A percentile compares a stretch with the other conserved stretches of the same genome.
These are phyloP conservation scores for Populus hybrid DNA, from an alignment of 441 rosid species.

Conservation along the genomic window DNA sequence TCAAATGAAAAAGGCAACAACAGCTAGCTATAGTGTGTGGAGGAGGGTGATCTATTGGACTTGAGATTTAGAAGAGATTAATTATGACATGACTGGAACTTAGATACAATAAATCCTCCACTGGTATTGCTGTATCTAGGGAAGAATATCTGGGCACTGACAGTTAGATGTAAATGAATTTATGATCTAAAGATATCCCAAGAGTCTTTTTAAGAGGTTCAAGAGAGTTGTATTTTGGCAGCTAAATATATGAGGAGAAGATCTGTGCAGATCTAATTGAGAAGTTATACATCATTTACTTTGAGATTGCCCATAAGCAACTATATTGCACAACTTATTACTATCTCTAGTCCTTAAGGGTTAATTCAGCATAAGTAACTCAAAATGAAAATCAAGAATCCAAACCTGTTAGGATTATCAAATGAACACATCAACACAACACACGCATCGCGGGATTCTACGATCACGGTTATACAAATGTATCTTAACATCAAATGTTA, in stretches of 20 bases:
- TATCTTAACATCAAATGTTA: not conserved
- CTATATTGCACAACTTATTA: not conserved
- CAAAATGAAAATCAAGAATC: no score
- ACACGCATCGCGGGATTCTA: not conserved
- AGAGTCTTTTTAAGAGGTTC: not conserved
- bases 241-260: not conserved
- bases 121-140: not conserved
- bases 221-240: not conserved
- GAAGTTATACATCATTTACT: not conserved
- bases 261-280: not conserved
- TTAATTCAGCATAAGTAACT: not conserved
- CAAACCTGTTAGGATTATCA: no score
- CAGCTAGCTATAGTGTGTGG: not conserved
- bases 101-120: not conserved
- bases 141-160: not conserved
- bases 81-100: not conserved
- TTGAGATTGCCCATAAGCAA: not conserved
- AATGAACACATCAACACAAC: not conserved
- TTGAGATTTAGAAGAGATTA: not conserved
- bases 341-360: not conserved
- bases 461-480: no score
- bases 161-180: not conserved
- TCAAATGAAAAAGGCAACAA: not conserved
- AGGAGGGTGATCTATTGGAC: not conserved
- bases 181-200: not conserved